These are phyloP conservation scores for Jasminum sambac DNA, from an alignment of 257 asterid species.

Conservation along the genomic window DNA sequence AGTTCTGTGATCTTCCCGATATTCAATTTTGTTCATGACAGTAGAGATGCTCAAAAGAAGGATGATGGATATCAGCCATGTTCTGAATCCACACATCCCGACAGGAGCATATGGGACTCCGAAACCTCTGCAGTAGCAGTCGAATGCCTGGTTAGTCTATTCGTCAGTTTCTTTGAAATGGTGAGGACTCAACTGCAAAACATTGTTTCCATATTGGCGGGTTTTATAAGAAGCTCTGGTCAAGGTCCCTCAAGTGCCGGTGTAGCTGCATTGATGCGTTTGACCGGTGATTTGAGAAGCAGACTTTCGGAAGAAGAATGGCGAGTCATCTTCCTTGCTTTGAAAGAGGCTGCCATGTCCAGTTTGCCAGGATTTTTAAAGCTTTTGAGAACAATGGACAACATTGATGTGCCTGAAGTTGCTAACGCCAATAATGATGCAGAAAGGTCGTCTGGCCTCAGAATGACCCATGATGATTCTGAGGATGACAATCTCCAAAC, in stretches of 20 bases:
- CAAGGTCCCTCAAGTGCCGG: slow-evolving; percentile 83
- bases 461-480: slow-evolving; percentile 38
- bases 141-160: slow-evolving; percentile 67
- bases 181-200: slow-evolving; percentile 68
- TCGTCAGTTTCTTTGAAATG: slow-evolving; percentile 62
- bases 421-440: slow-evolving; percentile 42
- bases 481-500: slow-evolving; percentile 72
- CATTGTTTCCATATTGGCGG: slow-evolving; percentile 65
- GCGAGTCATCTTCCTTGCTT: slow-evolving; percentile 58
- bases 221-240: slow-evolving; percentile 62
- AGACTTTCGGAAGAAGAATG: slow-evolving; percentile 72
- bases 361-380: slow-evolving; percentile 58
- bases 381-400: slow-evolving; percentile 72
- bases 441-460: slow-evolving; percentile 48
- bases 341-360: slow-evolving; percentile 65
- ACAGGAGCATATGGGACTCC: slow-evolving; percentile 74
- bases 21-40: slow-evolving; percentile 55
- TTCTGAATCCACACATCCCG: slow-evolving; percentile 45
- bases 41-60: slow-evolving; percentile 44
- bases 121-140: slow-evolving; percentile 75
- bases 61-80: slow-evolving; percentile 38
- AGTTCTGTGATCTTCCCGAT: slow-evolving; percentile 70
- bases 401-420: slow-evolving; percentile 56
- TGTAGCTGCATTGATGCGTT: slow-evolving; percentile 71
- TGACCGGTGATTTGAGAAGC: slow-evolving; percentile 62